Conservation (phyloP, 352 stramenopile genomes). For the Phytophthora aleatoria region DNA sequence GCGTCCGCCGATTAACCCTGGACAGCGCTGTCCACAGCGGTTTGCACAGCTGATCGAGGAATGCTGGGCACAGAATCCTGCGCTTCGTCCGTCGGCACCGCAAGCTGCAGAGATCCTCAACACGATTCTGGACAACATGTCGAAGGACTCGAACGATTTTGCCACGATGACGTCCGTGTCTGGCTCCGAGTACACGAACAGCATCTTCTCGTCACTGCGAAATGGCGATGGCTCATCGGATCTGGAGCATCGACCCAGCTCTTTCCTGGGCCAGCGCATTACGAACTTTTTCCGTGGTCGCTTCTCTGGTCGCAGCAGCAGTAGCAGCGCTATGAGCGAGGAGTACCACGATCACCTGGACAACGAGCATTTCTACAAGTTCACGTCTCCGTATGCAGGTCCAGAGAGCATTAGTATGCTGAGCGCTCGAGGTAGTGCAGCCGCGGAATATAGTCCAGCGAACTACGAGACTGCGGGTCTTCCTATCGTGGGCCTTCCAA, state of each 20-base stretch:
- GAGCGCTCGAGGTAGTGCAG: constrained; percentile 35
- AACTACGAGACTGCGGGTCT: constrained; percentile 31
- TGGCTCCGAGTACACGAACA: constrained; percentile 58
- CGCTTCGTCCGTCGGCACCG: constrained; percentile 45
- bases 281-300: constrained; percentile 69
- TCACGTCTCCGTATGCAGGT: constrained; percentile 45
- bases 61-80: constrained; percentile 62
- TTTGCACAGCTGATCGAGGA: constrained; percentile 65
- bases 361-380: constrained; percentile 52
- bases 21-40: constrained; percentile 49
- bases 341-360: constrained; percentile 41
- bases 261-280: constrained; percentile 50
- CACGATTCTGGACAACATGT: constrained; percentile 58
- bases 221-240: constrained; percentile 36
- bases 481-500: constrained; percentile 38
- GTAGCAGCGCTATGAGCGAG: constrained; percentile 44
- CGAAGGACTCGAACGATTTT: constrained; percentile 43
- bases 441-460: constrained; percentile 32
- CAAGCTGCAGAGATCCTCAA: constrained; percentile 58
- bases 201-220: constrained; percentile 59
- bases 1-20: constrained; percentile 54
- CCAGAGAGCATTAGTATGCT: constrained; percentile 35
- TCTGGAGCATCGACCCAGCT: constrained; percentile 52
- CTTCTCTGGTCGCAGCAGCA: constrained; percentile 51
- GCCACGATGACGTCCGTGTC: constrained; percentile 35